Conservation (phyloP, 768 basidiomycete genomes). For the Leccinellum luteum region DNA sequence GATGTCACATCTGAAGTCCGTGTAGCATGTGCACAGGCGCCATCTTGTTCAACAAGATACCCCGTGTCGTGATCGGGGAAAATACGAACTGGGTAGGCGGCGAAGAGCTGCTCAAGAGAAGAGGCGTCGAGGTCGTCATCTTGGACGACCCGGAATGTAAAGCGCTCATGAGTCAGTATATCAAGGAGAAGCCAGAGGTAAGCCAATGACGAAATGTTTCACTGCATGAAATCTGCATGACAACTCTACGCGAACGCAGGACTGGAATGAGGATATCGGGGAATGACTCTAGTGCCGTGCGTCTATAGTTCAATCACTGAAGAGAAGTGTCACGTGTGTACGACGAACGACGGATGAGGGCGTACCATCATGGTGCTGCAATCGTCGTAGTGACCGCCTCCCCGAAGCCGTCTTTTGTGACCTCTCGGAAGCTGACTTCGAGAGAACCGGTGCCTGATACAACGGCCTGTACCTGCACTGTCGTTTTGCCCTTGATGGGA, state of each 20-base stretch:
- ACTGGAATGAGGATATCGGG: conserved; percentile 66
- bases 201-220: conserved; percentile 1
- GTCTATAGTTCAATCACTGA: conserved; percentile 8
- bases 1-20: conserved; percentile 33
- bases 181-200: conserved; percentile 54
- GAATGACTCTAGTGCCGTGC: conserved; percentile 25
- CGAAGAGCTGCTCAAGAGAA: conserved; percentile 49
- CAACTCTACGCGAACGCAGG: conserved; percentile 30
- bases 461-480: conserved; percentile 45
- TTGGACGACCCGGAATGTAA: conserved; percentile 50
- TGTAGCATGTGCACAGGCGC: conserved; percentile 68
- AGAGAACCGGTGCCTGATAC: conserved; percentile 35
- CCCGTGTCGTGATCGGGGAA: conserved; percentile 65
- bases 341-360: not conserved
- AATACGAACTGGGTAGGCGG: conserved; percentile 52
- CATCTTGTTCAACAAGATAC: conserved; percentile 60
- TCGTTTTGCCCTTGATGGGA: conserved; percentile 46
- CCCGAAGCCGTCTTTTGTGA: conserved; percentile 33
- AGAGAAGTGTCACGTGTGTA: not conserved
- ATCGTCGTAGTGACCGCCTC: conserved; percentile 32
- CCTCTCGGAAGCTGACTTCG: conserved; percentile 39
- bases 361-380: conserved; percentile 20
- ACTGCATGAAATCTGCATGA: conserved; percentile 7
- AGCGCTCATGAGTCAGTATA: conserved; percentile 54
- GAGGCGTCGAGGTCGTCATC: conserved; percentile 55